Conservation (phyloP, 495 filamentous ascomycete species). For the Annulohypoxylon stygium region DNA sequence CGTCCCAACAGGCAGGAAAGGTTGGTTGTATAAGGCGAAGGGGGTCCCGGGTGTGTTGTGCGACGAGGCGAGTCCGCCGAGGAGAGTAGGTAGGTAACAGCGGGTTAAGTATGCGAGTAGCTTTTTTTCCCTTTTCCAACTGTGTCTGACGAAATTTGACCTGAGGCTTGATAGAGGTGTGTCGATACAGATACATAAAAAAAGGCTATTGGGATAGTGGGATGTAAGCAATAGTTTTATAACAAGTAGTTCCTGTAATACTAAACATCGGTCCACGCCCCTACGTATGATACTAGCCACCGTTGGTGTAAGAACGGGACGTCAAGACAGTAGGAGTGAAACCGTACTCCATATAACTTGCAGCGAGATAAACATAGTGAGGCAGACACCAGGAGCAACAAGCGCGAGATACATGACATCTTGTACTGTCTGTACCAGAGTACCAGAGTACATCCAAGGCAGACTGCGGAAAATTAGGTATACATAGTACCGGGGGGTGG, state of each 20-base stretch:
- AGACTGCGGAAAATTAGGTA: conserved; percentile 44
- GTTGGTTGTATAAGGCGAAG: conserved; percentile 42
- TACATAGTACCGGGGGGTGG: conserved; percentile 36
- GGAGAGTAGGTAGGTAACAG: conserved; percentile 16
- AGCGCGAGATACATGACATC: conserved; percentile 26
- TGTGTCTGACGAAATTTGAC: conserved; percentile 31
- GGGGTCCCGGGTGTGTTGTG: conserved; percentile 32
- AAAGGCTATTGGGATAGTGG: conserved; percentile 37
- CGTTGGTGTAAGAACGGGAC: conserved; percentile 42
- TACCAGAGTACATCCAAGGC: conserved; percentile 31
- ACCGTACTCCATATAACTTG: conserved; percentile 48
- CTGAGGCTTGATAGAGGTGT: conserved; percentile 43
- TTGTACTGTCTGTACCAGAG: background rate
- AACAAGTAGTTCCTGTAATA: conserved; percentile 27
- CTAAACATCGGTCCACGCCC: conserved; percentile 38
- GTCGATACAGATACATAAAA: conserved; percentile 45
- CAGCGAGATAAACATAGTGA: conserved; percentile 49
- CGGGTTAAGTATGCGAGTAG: conserved; percentile 22
- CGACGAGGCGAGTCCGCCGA: conserved; percentile 33
- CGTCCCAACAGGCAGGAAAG: conserved; percentile 39
- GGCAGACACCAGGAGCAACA: conserved; percentile 42
- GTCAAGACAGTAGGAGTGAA: conserved; percentile 37
- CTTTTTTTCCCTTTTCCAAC: conserved; percentile 32
- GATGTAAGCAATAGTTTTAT: conserved; percentile 50
- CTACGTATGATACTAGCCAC: conserved; percentile 33